Conservation (phyloP, 176 grass and related monocot species). For the Alloteropsis semialata region DNA sequence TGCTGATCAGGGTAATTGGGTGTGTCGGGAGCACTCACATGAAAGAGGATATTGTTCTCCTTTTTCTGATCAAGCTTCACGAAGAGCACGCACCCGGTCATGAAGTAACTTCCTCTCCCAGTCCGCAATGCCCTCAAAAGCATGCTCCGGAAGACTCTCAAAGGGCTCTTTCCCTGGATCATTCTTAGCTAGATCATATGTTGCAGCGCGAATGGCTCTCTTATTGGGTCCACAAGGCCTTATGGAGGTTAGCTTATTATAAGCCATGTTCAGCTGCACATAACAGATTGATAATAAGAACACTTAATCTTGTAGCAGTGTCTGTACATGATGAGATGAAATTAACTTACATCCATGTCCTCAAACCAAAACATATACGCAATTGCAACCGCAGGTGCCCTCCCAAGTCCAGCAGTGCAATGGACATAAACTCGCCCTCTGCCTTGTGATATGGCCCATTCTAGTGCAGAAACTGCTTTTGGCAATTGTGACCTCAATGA, state of each 20-base stretch:
- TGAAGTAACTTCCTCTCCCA: slow-evolving; percentile 75
- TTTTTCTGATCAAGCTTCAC: slow-evolving; percentile 35
- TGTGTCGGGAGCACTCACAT: neutral
- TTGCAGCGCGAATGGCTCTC: slow-evolving; percentile 67
- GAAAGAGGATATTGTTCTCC: neutral
- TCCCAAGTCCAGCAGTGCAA: slow-evolving; percentile 85
- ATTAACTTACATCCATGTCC: slow-evolving; percentile 53
- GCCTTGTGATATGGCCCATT: slow-evolving; percentile 71
- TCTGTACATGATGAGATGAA: neutral
- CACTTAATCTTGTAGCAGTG: neutral
- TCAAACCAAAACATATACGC: slow-evolving; percentile 88
- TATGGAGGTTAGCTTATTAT: slow-evolving; percentile 59
- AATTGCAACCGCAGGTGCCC: slow-evolving; percentile 81
- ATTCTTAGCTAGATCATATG: slow-evolving; percentile 68
- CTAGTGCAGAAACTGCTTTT: slow-evolving; percentile 71
- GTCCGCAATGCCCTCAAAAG: slow-evolving; percentile 54
- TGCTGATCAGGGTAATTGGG: neutral
- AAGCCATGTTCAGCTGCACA: slow-evolving; percentile 61
- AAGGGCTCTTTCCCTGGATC: slow-evolving; percentile 71
- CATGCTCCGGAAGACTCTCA: slow-evolving; percentile 72
- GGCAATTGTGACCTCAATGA: slow-evolving; percentile 70
- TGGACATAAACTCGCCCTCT: slow-evolving; percentile 76
- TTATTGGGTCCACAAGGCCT: slow-evolving; percentile 75
- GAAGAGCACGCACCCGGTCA: slow-evolving; percentile 47
- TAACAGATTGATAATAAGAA: neutral